Conservation (phyloP, 192 early-diverging fungal genomes). For the Entophlyctis luteolus region DNA sequence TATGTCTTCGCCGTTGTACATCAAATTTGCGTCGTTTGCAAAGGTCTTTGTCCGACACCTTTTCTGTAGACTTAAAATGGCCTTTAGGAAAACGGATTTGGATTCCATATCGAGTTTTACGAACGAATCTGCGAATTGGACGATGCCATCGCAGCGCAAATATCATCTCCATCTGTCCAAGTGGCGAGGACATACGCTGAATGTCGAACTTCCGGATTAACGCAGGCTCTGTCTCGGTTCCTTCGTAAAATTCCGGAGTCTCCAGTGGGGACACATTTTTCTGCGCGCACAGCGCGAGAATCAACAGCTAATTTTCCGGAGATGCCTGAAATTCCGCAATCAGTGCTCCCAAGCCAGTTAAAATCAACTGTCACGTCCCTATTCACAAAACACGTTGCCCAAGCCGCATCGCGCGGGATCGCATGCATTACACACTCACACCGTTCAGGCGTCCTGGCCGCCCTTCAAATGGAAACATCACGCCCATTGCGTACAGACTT, state of each 20-base stretch:
- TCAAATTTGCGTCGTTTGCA: slow-evolving; percentile 7
- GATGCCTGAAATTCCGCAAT: neutral
- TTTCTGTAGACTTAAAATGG: neutral
- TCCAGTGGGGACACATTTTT: neutral
- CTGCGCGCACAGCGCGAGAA: neutral
- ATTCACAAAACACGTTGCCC: slow-evolving; percentile 1
- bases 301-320: neutral
- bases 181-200: neutral
- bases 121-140: neutral
- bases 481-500: neutral
- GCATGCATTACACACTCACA: neutral
- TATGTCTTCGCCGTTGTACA: neutral
- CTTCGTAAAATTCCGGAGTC: neutral
- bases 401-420: neutral
- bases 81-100: neutral
- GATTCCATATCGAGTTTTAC: neutral
- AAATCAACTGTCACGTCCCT: neutral
- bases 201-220: neutral
- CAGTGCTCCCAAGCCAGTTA: neutral
- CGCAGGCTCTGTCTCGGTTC: slow-evolving; percentile 1
- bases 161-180: neutral
- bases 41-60: neutral
- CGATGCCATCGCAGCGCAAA: neutral
- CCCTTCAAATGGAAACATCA: slow-evolving; percentile 5
- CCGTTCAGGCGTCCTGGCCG: neutral